Base-by-base conservation (phyloP, 192 early-diverging fungal species). In the Coemansia furcata region DNA sequence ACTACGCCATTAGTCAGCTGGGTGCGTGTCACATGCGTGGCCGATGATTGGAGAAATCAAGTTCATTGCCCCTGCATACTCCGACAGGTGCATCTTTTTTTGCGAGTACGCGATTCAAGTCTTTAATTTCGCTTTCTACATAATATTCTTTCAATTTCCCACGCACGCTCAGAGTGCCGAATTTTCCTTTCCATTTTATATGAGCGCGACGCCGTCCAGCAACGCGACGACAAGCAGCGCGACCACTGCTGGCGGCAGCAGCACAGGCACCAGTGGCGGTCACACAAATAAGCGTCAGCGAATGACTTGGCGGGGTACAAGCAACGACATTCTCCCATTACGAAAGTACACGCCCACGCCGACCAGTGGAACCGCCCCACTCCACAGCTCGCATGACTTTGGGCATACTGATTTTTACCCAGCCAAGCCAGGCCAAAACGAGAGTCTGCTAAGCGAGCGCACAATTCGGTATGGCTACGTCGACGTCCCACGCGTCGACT, bases 401-500 rank as follows among this genome's bases (percentile, higher is more conserved):
- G 80, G 75, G 4, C 65, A 68, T 26, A 59, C 78, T 4, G 90
- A 87, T 57, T 86, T 89, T 52, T 88, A 86, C 61, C 88, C 89
- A 3, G 85, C 86, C 29, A 67, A 69, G 12, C 42, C 73, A 7
- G 59, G 37, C 19, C 78, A 82, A 43, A 58, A 73, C 59, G 84
- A 83, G 68, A 83, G 85, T 68, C 72, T 69, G 44, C 74, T 90
- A 68, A 88, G 80, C 17, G 85, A 87, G 62, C 76, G 72, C 46
- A 87, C 86, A 46, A 87, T 92, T 49, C 86, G 89, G 9, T 83
- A 87, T 62, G 90, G 90, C 10, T 88, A 84, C 62, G 82, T 86
- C 1, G 89, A 90, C 61, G 78, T 60, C 33, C 71, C 76, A 14
- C 60, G 79, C 8, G 78, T 85, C 30, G 66, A 68, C 9, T 67